Evolutionary conservation across 78 protist genomes (phyloP).

Genomic region (Dictyostelium firmibasis): DNA sequence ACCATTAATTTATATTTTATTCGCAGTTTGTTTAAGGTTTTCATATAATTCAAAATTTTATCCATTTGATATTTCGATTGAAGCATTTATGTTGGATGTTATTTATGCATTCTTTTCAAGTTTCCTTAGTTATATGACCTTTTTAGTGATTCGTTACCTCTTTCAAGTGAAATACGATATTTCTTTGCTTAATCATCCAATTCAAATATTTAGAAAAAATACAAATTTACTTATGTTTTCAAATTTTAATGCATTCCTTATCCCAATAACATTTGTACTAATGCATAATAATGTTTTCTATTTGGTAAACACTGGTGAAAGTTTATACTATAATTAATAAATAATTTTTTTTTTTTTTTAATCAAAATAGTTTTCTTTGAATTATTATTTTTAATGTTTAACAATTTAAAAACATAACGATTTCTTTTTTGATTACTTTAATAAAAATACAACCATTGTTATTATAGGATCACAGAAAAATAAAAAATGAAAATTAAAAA

Average conservation of each 20-base stretch:
- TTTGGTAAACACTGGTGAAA: conserved; percentile 25
- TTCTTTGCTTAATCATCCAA: conserved; percentile 48
- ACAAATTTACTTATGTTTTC: conserved; percentile 10
- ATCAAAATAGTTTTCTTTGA: too few species aligned
- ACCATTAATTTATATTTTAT: conserved; percentile 47
- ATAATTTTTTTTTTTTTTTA: not conserved
- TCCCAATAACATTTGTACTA: conserved; percentile 55
- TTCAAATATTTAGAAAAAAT: conserved; percentile 27
- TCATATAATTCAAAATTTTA: conserved; percentile 5
- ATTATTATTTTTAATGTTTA: too few species aligned
- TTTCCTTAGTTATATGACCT: conserved; percentile 17
- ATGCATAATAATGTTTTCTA: conserved; percentile 53
- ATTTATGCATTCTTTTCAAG: conserved; percentile 50
- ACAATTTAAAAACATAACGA: too few species aligned
- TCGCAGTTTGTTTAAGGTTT: conserved; percentile 26
- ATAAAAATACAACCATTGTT: too few species aligned
- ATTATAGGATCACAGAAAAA: too few species aligned
- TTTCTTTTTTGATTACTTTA: too few species aligned
- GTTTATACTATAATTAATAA: not conserved
- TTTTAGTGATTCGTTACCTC: conserved; percentile 30
- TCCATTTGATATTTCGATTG: conserved; percentile 33
- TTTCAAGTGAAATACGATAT: conserved; percentile 46
- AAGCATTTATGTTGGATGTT: not conserved
- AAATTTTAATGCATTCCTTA: conserved; percentile 38
- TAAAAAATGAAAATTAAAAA: too few species aligned